Conservation (phyloP, 257 asterid genomes). For the Nicotiana otophora region DNA sequence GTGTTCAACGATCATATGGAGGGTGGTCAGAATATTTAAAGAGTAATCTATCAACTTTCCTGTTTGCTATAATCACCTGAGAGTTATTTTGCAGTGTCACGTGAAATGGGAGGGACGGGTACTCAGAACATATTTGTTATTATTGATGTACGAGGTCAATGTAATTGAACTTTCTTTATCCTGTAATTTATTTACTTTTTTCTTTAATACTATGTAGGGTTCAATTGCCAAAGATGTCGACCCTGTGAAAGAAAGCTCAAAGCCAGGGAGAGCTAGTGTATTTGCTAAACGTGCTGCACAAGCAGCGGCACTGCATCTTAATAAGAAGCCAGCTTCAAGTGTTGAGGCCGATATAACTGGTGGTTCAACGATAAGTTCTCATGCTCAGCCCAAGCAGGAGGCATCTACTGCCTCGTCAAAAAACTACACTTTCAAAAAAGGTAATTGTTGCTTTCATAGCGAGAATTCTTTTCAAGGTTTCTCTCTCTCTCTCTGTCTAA, state of each 20-base stretch:
- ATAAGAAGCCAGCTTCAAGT: conserved; percentile 67
- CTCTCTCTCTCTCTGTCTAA: background rate
- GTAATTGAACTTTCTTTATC: background rate
- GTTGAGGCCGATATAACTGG: conserved; percentile 70
- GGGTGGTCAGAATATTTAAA: background rate
- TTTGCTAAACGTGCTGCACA: conserved; percentile 60
- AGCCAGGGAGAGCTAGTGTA: conserved; percentile 57
- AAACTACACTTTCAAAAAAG: conserved; percentile 58
- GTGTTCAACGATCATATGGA: background rate
- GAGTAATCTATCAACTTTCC: background rate
- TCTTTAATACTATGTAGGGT: conserved; percentile 36
- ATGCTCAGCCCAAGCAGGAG: conserved; percentile 76
- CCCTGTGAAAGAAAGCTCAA: conserved; percentile 53
- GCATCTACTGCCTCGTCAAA: conserved; percentile 74
- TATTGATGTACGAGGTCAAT: background rate
- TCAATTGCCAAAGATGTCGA: conserved; percentile 54
- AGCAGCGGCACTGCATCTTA: conserved; percentile 38
- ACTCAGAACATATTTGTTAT: background rate
- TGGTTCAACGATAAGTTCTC: conserved; percentile 47
- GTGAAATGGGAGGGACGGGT: background rate
- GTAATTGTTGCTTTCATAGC: conserved; percentile 23
- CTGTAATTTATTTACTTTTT: background rate
- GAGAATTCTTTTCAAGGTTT: background rate
- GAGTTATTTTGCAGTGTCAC: background rate
- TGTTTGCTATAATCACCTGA: background rate